Conservation (phyloP, 2,329 filamentous ascomycete genomes). For the Tolypocladium pustulatum region DNA sequence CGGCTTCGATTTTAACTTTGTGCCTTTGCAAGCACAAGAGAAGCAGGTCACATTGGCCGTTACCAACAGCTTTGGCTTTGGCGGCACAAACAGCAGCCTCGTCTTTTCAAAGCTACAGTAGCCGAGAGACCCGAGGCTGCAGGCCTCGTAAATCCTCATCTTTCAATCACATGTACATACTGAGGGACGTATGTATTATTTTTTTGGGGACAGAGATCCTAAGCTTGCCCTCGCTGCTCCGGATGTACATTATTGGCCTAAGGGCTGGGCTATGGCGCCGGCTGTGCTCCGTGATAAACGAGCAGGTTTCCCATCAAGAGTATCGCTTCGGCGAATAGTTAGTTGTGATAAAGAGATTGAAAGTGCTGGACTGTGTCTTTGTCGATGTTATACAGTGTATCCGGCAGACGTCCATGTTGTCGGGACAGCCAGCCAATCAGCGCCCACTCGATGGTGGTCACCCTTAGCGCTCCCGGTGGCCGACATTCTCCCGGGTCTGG, state of each 20-base stretch:
- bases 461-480: neutral
- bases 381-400: too few relatives aligned
- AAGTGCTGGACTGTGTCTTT: too few relatives aligned
- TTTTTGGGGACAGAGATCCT: too few relatives aligned
- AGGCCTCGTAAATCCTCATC: neutral
- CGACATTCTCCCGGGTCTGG: conserved; percentile 5
- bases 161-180: neutral
- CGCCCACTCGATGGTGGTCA: neutral
- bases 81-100: conserved; percentile 86
- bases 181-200: too few relatives aligned
- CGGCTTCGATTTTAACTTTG: conserved; percentile 74
- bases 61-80: conserved; percentile 96
- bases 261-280: neutral
- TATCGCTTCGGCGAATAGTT: neutral
- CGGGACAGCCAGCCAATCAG: neutral
- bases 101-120: conserved; percentile 48
- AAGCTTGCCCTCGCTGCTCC: neutral
- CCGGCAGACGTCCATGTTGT: neutral
- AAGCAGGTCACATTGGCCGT: conserved; percentile 63
- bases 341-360: neutral
- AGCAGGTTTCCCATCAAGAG: neutral
- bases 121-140: neutral
- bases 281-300: neutral
- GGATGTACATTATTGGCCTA: neutral
- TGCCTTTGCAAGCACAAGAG: conserved; percentile 61